Conservation (phyloP, 106 monocot species). For the Dendrobium officinale region DNA sequence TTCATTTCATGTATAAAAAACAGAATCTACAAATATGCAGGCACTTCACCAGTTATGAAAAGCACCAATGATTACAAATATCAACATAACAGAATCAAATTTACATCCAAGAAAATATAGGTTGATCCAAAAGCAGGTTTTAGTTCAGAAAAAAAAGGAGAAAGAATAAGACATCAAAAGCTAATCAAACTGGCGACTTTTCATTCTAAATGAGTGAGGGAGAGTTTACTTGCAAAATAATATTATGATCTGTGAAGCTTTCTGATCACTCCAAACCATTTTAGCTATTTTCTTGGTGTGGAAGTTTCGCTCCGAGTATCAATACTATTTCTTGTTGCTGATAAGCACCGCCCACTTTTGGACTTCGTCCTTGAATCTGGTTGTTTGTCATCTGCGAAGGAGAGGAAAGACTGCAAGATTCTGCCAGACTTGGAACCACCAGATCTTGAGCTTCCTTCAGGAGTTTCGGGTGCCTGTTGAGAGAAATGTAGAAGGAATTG, state of each 20-base stretch:
- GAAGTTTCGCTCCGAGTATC: conserved; percentile 16
- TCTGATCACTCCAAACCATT: background rate
- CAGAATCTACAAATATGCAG: no score
- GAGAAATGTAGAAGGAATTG: conserved; percentile 34
- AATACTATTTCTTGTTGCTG: background rate
- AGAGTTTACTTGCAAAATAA: background rate
- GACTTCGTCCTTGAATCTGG: conserved; percentile 22
- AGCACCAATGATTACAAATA: no score
- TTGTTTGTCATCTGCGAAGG: conserved; percentile 44
- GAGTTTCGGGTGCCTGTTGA: conserved; percentile 7
- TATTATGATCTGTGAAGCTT: background rate
- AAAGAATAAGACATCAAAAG: no score
- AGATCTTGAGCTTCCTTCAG: conserved; percentile 20
- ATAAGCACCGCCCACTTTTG: conserved; percentile 10
- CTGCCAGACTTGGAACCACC: conserved; percentile 1
- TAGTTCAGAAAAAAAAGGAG: no score
- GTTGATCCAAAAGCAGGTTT: no score
- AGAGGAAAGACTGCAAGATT: conserved; percentile 34
- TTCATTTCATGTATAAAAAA: no score
- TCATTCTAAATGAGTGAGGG: no score
- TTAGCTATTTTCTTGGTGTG: background rate
- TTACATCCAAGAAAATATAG: no score
- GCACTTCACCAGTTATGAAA: no score
- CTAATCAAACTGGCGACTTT: no score
- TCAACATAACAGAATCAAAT: no score